Percentiles rank a stretch among this genome's conserved stretches.
Evolutionary conservation across 192 early-diverging fungal species (phyloP).

Genomic region (Umbelopsis ramanniana): DNA sequence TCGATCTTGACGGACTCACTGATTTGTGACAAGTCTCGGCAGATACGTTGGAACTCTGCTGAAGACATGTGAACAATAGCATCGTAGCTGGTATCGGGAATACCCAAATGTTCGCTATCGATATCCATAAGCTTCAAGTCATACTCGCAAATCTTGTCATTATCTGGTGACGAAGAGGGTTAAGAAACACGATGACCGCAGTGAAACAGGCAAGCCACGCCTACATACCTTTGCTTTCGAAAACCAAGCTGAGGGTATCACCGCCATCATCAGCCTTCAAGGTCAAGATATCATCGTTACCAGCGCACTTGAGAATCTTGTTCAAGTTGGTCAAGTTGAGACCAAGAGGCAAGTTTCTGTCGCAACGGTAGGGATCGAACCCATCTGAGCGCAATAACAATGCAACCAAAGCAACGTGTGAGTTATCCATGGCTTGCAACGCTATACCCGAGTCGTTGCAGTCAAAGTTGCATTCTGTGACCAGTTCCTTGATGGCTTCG

Average conservation of each 20-base stretch:
- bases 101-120: conserved; percentile 93
- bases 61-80: conserved; percentile 88
- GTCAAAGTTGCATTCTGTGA: conserved; percentile 97
- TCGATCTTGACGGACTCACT: conserved; percentile 90
- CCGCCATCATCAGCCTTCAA: conserved; percentile 88
- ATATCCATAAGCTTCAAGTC: conserved; percentile 99
- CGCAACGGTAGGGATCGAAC: conserved; percentile 89
- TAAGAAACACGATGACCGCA: neutral
- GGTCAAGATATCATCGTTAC: conserved; percentile 90
- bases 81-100: conserved; percentile 95
- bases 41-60: conserved; percentile 89
- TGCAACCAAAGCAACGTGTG: conserved; percentile 94
- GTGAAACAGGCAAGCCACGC: neutral
- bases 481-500: conserved; percentile 97
- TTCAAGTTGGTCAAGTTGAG: conserved; percentile 82
- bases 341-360: conserved; percentile 88
- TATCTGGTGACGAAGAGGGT: conserved; percentile 34
- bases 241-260: conserved; percentile 79
- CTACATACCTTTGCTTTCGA: conserved; percentile 65
- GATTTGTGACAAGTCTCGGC: conserved; percentile 81
- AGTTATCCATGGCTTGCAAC: conserved; percentile 99
- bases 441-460: conserved; percentile 93
- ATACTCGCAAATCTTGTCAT: conserved; percentile 85
- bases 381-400: conserved; percentile 82
- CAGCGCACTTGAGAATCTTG: conserved; percentile 95